A percentile compares a stretch with the other conserved stretches of the same genome.
Evolutionary conservation across 768 basidiomycete genomes (phyloP).

Genomic region (Tephrocybe sp.): DNA sequence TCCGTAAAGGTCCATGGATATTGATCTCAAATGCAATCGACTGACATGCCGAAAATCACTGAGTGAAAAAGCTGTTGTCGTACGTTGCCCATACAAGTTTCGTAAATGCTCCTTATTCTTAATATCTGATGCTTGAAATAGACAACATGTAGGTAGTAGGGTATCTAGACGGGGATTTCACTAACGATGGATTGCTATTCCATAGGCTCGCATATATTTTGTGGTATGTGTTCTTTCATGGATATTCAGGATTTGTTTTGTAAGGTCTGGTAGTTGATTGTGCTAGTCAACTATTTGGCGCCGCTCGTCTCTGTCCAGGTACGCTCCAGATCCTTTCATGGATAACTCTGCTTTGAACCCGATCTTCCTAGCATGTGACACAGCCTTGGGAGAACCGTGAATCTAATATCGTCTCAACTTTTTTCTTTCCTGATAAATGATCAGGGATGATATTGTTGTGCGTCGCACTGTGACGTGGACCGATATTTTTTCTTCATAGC

Average conservation of each 20-base stretch:
- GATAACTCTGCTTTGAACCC: not conserved
- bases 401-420: conserved; percentile 6
- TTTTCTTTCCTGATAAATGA: not conserved
- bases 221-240: conserved; percentile 42
- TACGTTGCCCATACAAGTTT: conserved; percentile 35
- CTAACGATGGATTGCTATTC: not conserved
- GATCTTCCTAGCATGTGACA: conserved; percentile 65
- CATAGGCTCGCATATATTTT: conserved; percentile 85
- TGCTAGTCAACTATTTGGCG: conserved; percentile 80
- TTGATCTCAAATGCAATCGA: conserved; percentile 76
- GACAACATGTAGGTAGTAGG: conserved; percentile 24
- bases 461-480: conserved; percentile 17
- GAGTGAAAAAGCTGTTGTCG: conserved; percentile 81
- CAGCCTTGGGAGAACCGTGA: conserved; percentile 76
- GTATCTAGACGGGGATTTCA: not conserved
- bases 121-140: not conserved
- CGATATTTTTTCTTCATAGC: not conserved
- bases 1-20: conserved; percentile 49
- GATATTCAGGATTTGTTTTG: not conserved
- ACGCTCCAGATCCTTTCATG: conserved; percentile 4
- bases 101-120: not conserved
- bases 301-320: conserved; percentile 80
- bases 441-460: conserved; percentile 64
- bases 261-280: conserved; percentile 53
- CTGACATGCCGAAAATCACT: conserved; percentile 67